phyloP scores from a whole-genome alignment of 108 stramenopile genomes.

The Skeletonema potamos region DNA sequence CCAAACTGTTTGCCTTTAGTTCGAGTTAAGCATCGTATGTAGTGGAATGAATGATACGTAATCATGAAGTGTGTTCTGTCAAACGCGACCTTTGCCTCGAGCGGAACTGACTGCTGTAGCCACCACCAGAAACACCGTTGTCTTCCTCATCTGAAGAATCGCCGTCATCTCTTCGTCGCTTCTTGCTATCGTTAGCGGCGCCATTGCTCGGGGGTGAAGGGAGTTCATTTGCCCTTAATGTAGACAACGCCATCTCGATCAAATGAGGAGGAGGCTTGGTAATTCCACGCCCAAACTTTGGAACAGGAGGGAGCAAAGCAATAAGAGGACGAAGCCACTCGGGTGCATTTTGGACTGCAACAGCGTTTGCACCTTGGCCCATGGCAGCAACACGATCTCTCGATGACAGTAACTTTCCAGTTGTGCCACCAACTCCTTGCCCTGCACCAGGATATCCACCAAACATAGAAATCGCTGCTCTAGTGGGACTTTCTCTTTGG shows the following conservation, averaged over 20 bases:
- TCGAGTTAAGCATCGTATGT: conserved; percentile 9
- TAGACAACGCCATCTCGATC: conserved; percentile 71
- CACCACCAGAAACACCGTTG: conserved; percentile 44
- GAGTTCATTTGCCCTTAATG: conserved; percentile 60
- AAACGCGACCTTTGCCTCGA: conserved; percentile 68
- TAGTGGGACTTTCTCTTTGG: conserved; percentile 45
- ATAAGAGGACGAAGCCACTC: conserved; percentile 83
- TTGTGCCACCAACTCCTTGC: conserved; percentile 35
- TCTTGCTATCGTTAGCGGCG: conserved; percentile 4
- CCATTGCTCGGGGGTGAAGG: conserved; percentile 71
- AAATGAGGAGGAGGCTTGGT: conserved; percentile 82
- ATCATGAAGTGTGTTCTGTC: conserved; percentile 2
- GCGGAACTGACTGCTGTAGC: conserved; percentile 80
- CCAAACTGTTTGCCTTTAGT: conserved; percentile 9
- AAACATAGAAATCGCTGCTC: conserved; percentile 20
- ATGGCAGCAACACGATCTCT: conserved; percentile 56
- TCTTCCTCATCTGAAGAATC: conserved; percentile 75
- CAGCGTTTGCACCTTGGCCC: conserved; percentile 45
- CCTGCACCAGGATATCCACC: conserved; percentile 32
- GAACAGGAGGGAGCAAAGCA: conserved; percentile 62
- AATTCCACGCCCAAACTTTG: conserved; percentile 63
- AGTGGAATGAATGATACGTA: conserved; percentile 2
- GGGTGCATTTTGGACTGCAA: conserved; percentile 71
- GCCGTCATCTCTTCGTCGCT: conserved; percentile 50
- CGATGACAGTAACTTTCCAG: conserved; percentile 61